Evolutionary conservation across 176 grass and related monocot genomes (phyloP).

Genomic region (Eragrostis nindensis): DNA sequence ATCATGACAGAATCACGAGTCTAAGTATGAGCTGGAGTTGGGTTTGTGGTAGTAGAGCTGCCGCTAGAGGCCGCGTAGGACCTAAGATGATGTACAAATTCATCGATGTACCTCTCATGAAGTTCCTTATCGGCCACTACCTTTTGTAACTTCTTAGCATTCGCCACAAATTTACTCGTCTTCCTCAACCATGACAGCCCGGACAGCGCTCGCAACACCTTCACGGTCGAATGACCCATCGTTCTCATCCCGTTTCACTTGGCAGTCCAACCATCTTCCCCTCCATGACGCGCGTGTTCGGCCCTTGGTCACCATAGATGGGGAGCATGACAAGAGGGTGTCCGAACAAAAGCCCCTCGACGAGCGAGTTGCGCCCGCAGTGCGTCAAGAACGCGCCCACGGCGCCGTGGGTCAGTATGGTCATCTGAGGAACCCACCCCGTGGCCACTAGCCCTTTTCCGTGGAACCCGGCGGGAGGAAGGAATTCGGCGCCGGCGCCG

Average conservation of each 20-base stretch:
- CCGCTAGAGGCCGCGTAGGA: too few relatives aligned
- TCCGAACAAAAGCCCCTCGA: too few relatives aligned
- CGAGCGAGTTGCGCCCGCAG: too few relatives aligned
- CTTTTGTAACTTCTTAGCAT: background rate
- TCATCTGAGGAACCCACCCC: background rate
- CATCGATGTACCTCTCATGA: background rate
- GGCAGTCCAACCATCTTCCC: background rate
- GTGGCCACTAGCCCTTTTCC: background rate
- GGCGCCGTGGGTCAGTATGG: conserved; percentile 11
- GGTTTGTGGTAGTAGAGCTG: too few relatives aligned
- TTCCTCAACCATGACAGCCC: too few relatives aligned
- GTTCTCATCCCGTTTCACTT: background rate
- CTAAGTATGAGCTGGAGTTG: too few relatives aligned
- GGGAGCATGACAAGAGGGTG: conserved; percentile 14
- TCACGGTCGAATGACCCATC: too few relatives aligned
- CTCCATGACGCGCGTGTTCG: background rate
- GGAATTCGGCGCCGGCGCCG: background rate
- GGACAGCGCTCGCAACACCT: too few relatives aligned
- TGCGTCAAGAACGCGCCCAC: too few relatives aligned
- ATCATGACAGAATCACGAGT: too few relatives aligned
- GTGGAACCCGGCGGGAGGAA: background rate
- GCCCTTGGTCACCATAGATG: background rate
- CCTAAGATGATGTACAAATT: background rate
- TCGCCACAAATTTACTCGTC: background rate
- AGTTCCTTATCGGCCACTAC: background rate